Conservation (phyloP, 2,329 filamentous ascomycete genomes). For the Monosporascus cannonballus region DNA sequence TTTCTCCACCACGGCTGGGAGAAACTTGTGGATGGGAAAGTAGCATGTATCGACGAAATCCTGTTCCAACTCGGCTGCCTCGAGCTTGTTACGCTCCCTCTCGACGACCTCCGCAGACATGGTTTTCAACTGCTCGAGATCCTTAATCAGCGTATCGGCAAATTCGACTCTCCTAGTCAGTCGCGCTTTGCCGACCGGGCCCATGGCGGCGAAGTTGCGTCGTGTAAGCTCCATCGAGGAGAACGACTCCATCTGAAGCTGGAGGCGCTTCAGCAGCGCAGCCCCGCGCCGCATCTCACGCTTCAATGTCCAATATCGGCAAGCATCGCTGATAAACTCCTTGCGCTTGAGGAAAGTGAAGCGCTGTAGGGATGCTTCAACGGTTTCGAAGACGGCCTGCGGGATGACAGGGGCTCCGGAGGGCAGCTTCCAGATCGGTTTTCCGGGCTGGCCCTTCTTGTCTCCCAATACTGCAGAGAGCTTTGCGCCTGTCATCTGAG, state of each 20-base stretch:
- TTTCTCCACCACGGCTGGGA: constrained; percentile 73
- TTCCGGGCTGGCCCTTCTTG: constrained; percentile 63
- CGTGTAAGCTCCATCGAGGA: constrained; percentile 96
- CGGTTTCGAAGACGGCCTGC: constrained; percentile 76
- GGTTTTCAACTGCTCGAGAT: constrained; percentile 69
- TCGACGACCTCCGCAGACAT: constrained; percentile 67
- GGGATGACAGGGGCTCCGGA: constrained; percentile 94
- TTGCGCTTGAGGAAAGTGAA: constrained; percentile 80
- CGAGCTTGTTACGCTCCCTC: constrained; percentile 71
- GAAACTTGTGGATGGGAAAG: constrained; percentile 75
- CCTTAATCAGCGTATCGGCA: constrained; percentile 65
- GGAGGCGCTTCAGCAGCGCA: constrained; percentile 83
- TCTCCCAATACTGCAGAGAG: constrained; percentile 69
- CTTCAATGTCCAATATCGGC: constrained; percentile 97
- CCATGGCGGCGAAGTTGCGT: constrained; percentile 94
- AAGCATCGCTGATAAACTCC: constrained; percentile 87
- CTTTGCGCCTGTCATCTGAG: constrained; percentile 78
- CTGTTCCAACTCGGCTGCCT: constrained; percentile 68
- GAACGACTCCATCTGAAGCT: constrained; percentile 93
- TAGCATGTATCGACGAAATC: constrained; percentile 84
- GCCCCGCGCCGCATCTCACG: constrained; percentile 87
- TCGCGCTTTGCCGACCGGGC: constrained; percentile 70
- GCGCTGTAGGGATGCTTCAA: constrained; percentile 74
- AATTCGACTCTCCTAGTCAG: constrained; percentile 84
- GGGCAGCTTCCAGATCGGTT: constrained; percentile 82